A percentile compares a stretch with the other conserved stretches of the same genome.
Evolutionary conservation across 495 filamentous ascomycete genomes (phyloP).

Genomic region (Aspergillus sparsus): DNA sequence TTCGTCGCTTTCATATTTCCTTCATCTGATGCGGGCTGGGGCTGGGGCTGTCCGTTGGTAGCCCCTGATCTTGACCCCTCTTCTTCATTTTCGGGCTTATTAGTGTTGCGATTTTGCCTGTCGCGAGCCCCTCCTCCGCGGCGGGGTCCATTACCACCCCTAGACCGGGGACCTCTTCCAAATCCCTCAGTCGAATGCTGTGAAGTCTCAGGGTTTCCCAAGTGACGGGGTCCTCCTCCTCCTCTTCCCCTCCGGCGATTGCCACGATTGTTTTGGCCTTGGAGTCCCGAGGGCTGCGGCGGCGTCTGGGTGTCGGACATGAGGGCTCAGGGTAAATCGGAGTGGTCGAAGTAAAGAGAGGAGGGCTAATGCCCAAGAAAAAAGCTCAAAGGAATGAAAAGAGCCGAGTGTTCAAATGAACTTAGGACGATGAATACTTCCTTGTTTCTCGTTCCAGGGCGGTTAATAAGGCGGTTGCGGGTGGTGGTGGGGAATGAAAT

Average conservation of each 20-base stretch:
- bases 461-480: slow-evolving; percentile 11
- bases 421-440: slow-evolving; percentile 13
- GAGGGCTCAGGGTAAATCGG: slow-evolving; percentile 3
- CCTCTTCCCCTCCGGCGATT: slow-evolving; percentile 45
- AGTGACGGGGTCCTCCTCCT: slow-evolving; percentile 33
- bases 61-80: not conserved
- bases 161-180: slow-evolving; percentile 29
- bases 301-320: slow-evolving; percentile 44
- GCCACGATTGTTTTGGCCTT: slow-evolving; percentile 40
- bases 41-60: slow-evolving; percentile 4
- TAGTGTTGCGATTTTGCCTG: slow-evolving; percentile 26
- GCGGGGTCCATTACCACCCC: slow-evolving; percentile 28
- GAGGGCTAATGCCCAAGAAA: slow-evolving; percentile 7
- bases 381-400: slow-evolving; percentile 6
- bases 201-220: slow-evolving; percentile 29
- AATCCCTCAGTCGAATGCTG: slow-evolving; percentile 28
- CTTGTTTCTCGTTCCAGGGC: slow-evolving; percentile 5
- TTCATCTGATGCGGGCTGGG: slow-evolving; percentile 14
- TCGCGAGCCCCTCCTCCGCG: slow-evolving; percentile 39
- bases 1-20: slow-evolving; percentile 30
- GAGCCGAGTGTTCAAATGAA: slow-evolving; percentile 13
- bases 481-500: slow-evolving; percentile 14
- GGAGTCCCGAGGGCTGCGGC: slow-evolving; percentile 28
- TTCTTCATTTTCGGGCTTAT: slow-evolving; percentile 20
- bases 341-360: not conserved